A percentile compares a stretch with the other conserved stretches of the same genome.
These are phyloP conservation scores for Elaeagnus macrophylla DNA, from an alignment of 306 rosid genomes.

Conservation along the genomic window DNA sequence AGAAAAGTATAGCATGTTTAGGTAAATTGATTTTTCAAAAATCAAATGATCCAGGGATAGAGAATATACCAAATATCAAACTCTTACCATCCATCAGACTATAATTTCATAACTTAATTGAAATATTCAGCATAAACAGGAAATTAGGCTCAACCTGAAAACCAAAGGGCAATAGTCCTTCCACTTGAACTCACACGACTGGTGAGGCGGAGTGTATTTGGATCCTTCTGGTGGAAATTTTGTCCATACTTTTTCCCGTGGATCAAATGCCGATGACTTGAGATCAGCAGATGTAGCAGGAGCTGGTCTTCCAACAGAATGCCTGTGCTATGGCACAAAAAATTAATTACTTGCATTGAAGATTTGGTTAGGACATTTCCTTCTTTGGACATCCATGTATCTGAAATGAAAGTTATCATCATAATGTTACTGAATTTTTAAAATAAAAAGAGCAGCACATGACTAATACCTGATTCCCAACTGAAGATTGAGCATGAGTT, in stretches of 20 bases:
- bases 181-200: constrained; percentile 80
- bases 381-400: not conserved
- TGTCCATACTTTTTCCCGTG: constrained; percentile 90
- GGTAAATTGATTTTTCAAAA: too few relatives aligned
- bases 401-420: not conserved
- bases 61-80: not conserved
- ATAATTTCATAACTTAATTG: not conserved
- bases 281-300: constrained; percentile 79
- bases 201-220: constrained; percentile 91
- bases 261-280: constrained; percentile 84
- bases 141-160: constrained; percentile 54
- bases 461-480: constrained; percentile 83
- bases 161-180: constrained; percentile 96
- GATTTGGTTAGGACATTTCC: constrained; percentile 6
- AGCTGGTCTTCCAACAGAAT: constrained; percentile 97
- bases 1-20: too few relatives aligned
- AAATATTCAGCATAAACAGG: constrained; percentile 14
- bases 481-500: constrained; percentile 97
- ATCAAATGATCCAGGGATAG: too few relatives aligned
- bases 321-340: constrained; percentile 75
- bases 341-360: constrained; percentile 30
- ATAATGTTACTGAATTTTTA: not conserved
- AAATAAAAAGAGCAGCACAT: constrained; percentile 6
- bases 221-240: constrained; percentile 94
- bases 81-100: not conserved